Conservation (phyloP, 2,329 filamentous ascomycete genomes). For the Zymoseptoria pseudotritici region DNA sequence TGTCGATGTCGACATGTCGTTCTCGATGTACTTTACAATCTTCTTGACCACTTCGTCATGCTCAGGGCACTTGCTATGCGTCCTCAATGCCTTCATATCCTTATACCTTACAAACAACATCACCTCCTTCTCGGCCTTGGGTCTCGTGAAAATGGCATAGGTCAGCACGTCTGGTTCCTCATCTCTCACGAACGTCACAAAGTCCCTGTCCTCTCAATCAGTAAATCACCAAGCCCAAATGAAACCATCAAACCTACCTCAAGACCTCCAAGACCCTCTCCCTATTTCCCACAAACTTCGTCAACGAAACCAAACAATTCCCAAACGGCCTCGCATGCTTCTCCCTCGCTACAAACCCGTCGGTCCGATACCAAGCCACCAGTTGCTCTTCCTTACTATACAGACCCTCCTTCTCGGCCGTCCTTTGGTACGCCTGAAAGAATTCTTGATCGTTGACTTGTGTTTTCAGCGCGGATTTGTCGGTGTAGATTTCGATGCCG, state of each 20-base stretch:
- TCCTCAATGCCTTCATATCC: slow-evolving; percentile 12
- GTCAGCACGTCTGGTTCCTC: slow-evolving; percentile 20
- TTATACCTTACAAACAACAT: slow-evolving; percentile 21
- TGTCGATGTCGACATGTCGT: slow-evolving; percentile 11
- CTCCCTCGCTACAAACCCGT: slow-evolving; percentile 17
- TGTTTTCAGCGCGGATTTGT: slow-evolving; percentile 17
- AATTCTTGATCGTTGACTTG: slow-evolving; percentile 22
- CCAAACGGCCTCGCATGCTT: slow-evolving; percentile 6
- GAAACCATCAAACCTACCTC: neutral
- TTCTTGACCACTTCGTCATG: slow-evolving; percentile 19
- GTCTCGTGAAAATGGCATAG: slow-evolving; percentile 21
- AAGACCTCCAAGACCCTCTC: slow-evolving; percentile 5
- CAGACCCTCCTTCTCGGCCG: slow-evolving; percentile 15
- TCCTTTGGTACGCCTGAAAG: slow-evolving; percentile 22
- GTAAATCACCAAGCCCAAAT: neutral
- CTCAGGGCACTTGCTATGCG: slow-evolving; percentile 16
- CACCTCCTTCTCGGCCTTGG: slow-evolving; percentile 20
- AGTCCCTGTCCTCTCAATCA: neutral
- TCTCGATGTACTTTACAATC: slow-evolving; percentile 11
- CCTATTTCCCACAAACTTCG: slow-evolving; percentile 12
- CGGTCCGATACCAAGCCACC: slow-evolving; percentile 19
- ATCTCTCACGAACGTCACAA: slow-evolving; percentile 10
- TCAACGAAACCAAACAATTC: slow-evolving; percentile 14
- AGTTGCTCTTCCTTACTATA: slow-evolving; percentile 19
- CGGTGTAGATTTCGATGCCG: slow-evolving; percentile 23